phyloP scores from a whole-genome alignment of 805 yeast genomes.

The Starmerella apicola region DNA sequence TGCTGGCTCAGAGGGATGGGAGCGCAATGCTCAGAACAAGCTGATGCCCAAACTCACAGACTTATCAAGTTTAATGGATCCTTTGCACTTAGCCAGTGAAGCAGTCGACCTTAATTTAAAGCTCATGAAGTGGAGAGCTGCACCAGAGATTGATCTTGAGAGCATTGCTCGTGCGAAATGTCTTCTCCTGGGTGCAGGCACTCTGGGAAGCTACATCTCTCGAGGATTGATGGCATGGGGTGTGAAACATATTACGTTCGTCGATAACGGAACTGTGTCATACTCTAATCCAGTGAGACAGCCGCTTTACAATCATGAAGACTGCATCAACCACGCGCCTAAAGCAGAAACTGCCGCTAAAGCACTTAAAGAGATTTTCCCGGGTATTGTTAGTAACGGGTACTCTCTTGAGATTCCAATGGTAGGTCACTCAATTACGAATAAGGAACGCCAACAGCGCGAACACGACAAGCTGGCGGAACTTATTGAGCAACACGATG shows the following conservation, averaged over 20 bases:
- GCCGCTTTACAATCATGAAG: constrained; percentile 71
- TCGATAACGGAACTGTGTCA: constrained; percentile 80
- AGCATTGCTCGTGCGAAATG: constrained; percentile 47
- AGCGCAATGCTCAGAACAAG: constrained; percentile 55
- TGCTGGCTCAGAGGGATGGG: constrained; percentile 72
- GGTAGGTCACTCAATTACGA: constrained; percentile 80
- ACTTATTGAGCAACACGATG: constrained; percentile 60
- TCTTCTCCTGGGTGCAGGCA: constrained; percentile 86
- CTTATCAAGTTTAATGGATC: constrained; percentile 68
- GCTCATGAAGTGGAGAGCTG: constrained; percentile 93
- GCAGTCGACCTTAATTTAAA: constrained; percentile 84
- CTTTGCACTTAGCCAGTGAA: constrained; percentile 71
- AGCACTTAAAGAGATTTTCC: constrained; percentile 60
- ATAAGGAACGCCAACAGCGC: constrained; percentile 37
- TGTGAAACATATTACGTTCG: constrained; percentile 68
- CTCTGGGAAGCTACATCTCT: constrained; percentile 84
- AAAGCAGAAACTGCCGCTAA: constrained; percentile 74
- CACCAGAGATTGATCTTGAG: constrained; percentile 68
- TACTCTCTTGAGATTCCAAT: constrained; percentile 69
- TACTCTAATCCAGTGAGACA: constrained; percentile 94
- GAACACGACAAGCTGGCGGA: constrained; percentile 43
- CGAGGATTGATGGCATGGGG: constrained; percentile 93
- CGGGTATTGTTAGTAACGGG: constrained; percentile 59
- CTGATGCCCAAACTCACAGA: constrained; percentile 77
- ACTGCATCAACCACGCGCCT: constrained; percentile 62